Conservation (phyloP, 257 asterid species). For the Nicotiana undulata region DNA sequence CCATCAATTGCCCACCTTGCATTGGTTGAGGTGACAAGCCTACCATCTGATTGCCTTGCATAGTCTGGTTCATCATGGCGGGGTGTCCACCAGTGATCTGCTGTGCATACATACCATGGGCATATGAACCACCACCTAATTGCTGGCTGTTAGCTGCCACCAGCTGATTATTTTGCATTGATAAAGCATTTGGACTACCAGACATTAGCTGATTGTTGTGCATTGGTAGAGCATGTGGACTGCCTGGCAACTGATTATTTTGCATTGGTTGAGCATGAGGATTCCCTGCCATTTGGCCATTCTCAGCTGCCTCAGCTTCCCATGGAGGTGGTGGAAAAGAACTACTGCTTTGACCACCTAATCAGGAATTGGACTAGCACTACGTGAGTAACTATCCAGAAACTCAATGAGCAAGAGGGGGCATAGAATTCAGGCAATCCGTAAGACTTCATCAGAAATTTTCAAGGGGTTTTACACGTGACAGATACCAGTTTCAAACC, state of each 20-base stretch:
- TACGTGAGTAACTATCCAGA: conserved; percentile 4
- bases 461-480: neutral
- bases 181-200: neutral
- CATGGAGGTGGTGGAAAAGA: conserved; percentile 92
- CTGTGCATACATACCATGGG: conserved; percentile 38
- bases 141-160: conserved; percentile 31
- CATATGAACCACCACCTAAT: conserved; percentile 30
- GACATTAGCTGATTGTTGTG: conserved; percentile 10
- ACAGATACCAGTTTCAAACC: neutral
- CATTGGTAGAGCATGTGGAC: conserved; percentile 11
- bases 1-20: conserved; percentile 24
- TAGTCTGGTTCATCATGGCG: conserved; percentile 26
- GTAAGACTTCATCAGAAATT: neutral
- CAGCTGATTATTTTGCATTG: conserved; percentile 12
- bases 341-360: conserved; percentile 44
- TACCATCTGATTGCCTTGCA: conserved; percentile 21
- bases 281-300: conserved; percentile 24
- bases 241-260: conserved; percentile 22
- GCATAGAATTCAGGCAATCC: neutral
- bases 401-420: neutral
- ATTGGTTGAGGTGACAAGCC: conserved; percentile 35
- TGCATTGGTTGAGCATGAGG: conserved; percentile 44
- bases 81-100: conserved; percentile 28
- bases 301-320: conserved; percentile 64
- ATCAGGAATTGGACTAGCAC: conserved; percentile 1